Evolutionary conservation across 352 stramenopile genomes (phyloP).

Genomic region (Phytophthora niederhauseri): DNA sequence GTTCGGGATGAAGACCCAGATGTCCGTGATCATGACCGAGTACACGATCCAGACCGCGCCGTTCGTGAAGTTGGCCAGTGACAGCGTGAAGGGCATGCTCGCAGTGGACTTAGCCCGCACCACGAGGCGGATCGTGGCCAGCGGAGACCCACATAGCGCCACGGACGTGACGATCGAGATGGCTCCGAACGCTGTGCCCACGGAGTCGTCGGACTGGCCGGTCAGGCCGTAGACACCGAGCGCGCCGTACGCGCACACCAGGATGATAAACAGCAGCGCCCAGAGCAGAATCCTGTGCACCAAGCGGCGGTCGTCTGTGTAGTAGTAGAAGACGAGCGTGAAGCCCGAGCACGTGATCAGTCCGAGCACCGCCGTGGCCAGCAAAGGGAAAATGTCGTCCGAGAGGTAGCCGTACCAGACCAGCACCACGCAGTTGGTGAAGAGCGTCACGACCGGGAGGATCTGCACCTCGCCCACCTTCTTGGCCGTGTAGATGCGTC

Average conservation of each 20-base stretch:
- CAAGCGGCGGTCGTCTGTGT: slow-evolving; percentile 33
- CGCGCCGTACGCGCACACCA: slow-evolving; percentile 41
- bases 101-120: slow-evolving; percentile 34
- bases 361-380: slow-evolving; percentile 57
- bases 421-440: slow-evolving; percentile 67
- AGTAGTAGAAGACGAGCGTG: slow-evolving; percentile 51
- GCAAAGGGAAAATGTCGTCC: slow-evolving; percentile 56
- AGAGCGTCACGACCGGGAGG: slow-evolving; percentile 65
- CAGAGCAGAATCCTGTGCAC: slow-evolving; percentile 26
- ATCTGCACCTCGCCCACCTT: slow-evolving; percentile 52
- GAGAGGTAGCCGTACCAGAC: slow-evolving; percentile 59
- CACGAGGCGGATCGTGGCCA: slow-evolving; percentile 48
- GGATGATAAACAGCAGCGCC: slow-evolving; percentile 18
- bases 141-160: slow-evolving; percentile 58
- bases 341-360: slow-evolving; percentile 46
- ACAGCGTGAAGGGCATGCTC: slow-evolving; percentile 40
- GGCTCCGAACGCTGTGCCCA: slow-evolving; percentile 49
- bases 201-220: slow-evolving; percentile 29
- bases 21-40: slow-evolving; percentile 42
- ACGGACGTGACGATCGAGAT: slow-evolving; percentile 58
- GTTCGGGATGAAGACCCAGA: slow-evolving; percentile 50
- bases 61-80: slow-evolving; percentile 39
- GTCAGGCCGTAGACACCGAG: slow-evolving; percentile 41
- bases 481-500: slow-evolving; percentile 55
- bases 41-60: slow-evolving; percentile 55